Evolutionary conservation across 768 basidiomycete species (phyloP).

Genomic region (Serendipita indica): DNA sequence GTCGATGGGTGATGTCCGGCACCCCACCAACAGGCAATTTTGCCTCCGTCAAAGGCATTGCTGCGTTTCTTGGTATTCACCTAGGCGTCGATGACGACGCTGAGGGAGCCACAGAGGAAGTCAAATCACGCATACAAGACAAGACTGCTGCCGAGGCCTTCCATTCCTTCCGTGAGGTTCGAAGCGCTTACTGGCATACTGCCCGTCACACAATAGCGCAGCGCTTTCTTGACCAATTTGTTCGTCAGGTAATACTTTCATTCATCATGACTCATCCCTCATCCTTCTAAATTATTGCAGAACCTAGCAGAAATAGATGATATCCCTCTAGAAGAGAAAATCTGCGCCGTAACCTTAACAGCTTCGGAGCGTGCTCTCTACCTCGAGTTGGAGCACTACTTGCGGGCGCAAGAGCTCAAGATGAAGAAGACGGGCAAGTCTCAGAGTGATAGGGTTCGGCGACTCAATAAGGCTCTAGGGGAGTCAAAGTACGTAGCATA

Average conservation of each 20-base stretch:
- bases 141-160: slow-evolving; percentile 85
- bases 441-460: slow-evolving; percentile 71
- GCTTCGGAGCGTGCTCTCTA: slow-evolving; percentile 92
- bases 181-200: slow-evolving; percentile 82
- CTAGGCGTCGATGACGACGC: slow-evolving; percentile 82
- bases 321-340: slow-evolving; percentile 59
- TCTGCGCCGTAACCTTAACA: slow-evolving; percentile 52
- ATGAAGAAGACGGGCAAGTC: slow-evolving; percentile 47
- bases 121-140: slow-evolving; percentile 69
- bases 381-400: slow-evolving; percentile 83
- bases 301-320: slow-evolving; percentile 96
- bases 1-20: slow-evolving; percentile 92
- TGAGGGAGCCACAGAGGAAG: slow-evolving; percentile 57
- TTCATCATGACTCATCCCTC: not conserved
- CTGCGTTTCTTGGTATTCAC: slow-evolving; percentile 77
- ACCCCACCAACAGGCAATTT: slow-evolving; percentile 91
- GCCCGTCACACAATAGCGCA: slow-evolving; percentile 76
- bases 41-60: slow-evolving; percentile 77
- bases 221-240: slow-evolving; percentile 62
- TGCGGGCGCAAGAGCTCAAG: slow-evolving; percentile 79
- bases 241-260: slow-evolving; percentile 51
- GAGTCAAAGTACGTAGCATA: slow-evolving; percentile 58
- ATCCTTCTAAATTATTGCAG: slow-evolving; percentile 28
- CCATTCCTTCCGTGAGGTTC: slow-evolving; percentile 92
- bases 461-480: slow-evolving; percentile 74